A percentile compares a stretch with the other conserved stretches of the same genome.
Evolutionary conservation across 2,329 filamentous ascomycete genomes (phyloP).

Genomic region (Clarireedia sp.): DNA sequence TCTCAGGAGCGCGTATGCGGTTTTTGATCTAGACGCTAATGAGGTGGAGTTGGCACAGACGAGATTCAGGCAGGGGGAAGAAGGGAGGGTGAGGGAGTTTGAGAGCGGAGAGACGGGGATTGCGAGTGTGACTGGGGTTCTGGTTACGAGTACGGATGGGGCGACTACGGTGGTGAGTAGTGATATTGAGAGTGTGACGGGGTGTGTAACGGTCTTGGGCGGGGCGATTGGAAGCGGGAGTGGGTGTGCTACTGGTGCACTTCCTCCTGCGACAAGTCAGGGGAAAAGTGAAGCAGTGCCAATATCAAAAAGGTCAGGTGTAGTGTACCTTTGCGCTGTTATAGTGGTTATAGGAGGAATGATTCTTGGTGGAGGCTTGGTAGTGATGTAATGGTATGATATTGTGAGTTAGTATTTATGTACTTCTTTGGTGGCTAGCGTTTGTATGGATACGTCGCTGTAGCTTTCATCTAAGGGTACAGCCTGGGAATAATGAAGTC

Average conservation of each 20-base stretch:
- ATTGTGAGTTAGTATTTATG: too few species aligned
- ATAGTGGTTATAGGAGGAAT: not conserved
- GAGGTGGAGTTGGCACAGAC: constrained; percentile 42
- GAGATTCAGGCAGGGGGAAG: constrained; percentile 31
- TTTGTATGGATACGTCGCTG: too few species aligned
- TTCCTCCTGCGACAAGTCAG: not conserved
- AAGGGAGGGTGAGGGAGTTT: constrained; percentile 16
- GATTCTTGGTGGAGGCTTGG: not conserved
- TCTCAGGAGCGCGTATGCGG: constrained; percentile 45
- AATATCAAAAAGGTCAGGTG: not conserved
- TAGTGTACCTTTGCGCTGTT: not conserved
- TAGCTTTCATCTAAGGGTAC: too few species aligned
- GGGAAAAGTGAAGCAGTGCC: not conserved
- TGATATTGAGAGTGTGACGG: not conserved
- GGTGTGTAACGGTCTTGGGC: too few species aligned
- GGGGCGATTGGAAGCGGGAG: not conserved
- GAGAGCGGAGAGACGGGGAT: constrained; percentile 14
- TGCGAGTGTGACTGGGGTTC: constrained; percentile 16
- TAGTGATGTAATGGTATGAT: not conserved
- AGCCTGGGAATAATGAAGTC: too few species aligned
- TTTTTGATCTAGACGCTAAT: constrained; percentile 44
- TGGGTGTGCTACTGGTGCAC: not conserved
- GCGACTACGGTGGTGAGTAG: constrained; percentile 3
- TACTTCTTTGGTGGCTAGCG: too few species aligned
- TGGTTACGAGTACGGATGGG: constrained; percentile 1